Conservation (phyloP, 1,139 yeast species). For the Hansenula sp. region DNA sequence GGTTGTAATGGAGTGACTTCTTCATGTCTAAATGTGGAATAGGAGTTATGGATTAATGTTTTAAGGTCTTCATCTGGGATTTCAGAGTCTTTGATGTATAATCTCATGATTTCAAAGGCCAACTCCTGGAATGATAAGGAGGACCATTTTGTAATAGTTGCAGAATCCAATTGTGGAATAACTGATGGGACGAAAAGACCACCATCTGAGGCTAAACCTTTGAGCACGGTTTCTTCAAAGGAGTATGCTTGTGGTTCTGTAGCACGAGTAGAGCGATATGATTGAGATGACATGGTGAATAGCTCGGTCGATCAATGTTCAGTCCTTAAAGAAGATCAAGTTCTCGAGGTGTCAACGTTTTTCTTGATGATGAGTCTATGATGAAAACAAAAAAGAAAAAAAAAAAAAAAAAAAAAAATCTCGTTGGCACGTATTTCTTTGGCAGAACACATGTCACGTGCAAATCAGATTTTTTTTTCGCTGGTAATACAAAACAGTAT, state of each 20-base stretch:
- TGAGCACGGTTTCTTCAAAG: constrained; percentile 90
- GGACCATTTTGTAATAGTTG: constrained; percentile 64
- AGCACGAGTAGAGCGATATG: constrained; percentile 87
- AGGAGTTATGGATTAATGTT: constrained; percentile 60
- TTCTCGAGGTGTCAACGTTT: not conserved
- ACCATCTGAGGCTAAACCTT: constrained; percentile 94
- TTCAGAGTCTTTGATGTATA: constrained; percentile 66
- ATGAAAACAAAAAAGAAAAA: not conserved
- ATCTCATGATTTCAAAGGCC: constrained; percentile 80
- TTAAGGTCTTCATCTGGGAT: constrained; percentile 67
- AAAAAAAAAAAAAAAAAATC: not conserved
- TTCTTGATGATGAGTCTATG: not conserved
- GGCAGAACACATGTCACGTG: not conserved
- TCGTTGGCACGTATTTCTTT: not conserved
- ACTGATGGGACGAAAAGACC: constrained; percentile 87
- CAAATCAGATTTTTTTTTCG: too few relatives aligned
- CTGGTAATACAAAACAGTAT: too few relatives aligned
- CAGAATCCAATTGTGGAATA: constrained; percentile 65
- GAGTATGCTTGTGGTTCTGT: constrained; percentile 49
- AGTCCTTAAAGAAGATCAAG: not conserved
- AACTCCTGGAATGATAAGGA: constrained; percentile 75
- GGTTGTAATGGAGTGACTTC: constrained; percentile 80
- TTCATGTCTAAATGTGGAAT: constrained; percentile 81
- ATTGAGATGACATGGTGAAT: constrained; percentile 36
- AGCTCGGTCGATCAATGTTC: not conserved